Evolutionary conservation across 2,329 filamentous ascomycete genomes (phyloP).

Genomic region (Plenodomus tracheiphilus): DNA sequence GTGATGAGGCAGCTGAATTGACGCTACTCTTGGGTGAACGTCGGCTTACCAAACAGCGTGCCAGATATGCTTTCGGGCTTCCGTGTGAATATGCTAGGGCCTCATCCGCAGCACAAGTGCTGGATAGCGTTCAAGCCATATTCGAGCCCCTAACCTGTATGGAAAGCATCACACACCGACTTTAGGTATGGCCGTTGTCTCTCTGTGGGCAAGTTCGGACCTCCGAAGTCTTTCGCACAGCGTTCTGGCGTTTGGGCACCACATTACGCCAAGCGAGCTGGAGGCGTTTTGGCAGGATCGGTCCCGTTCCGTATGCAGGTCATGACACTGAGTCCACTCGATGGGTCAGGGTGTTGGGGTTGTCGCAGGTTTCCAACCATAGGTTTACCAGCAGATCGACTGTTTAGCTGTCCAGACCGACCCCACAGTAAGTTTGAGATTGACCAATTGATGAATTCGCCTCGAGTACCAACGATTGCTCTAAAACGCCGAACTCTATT

Average conservation of each 20-base stretch:
- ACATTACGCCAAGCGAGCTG: neutral
- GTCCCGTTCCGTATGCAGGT: slow-evolving; percentile 13
- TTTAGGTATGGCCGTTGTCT: neutral
- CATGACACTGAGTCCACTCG: slow-evolving; percentile 3
- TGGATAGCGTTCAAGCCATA: too few relatives aligned
- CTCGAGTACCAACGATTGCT: neutral
- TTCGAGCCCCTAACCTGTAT: too few relatives aligned
- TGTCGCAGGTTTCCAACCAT: neutral
- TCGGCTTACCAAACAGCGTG: neutral
- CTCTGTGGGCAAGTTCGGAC: too few relatives aligned
- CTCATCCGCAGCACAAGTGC: too few relatives aligned
- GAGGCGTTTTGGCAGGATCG: slow-evolving; percentile 1
- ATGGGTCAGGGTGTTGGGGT: neutral
- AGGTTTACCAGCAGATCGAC: slow-evolving; percentile 6
- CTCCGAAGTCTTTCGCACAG: too few relatives aligned
- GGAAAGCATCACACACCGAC: neutral
- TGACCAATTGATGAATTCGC: slow-evolving; percentile 2
- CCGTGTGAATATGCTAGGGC: neutral
- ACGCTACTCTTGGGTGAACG: neutral
- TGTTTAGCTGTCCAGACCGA: slow-evolving; percentile 3
- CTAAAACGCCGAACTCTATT: slow-evolving; percentile 17
- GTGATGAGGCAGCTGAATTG: neutral
- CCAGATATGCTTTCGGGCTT: neutral
- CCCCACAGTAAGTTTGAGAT: slow-evolving; percentile 1
- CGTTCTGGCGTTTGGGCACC: neutral